Evolutionary conservation across 2,329 filamentous ascomycete genomes (phyloP).

Genomic region (Microdochium bolleyi): DNA sequence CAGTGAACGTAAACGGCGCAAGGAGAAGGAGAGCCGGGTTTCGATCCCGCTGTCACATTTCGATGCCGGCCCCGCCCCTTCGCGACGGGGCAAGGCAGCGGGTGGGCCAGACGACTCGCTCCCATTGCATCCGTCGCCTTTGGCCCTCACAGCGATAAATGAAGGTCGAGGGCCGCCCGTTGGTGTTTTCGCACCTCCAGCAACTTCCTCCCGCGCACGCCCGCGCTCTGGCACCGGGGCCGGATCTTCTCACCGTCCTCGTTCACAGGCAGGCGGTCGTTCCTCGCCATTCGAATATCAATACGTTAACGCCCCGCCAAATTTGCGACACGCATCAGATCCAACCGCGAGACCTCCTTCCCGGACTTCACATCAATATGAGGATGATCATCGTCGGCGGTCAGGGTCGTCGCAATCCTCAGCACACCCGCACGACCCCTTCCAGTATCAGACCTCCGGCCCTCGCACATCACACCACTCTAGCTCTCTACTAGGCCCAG

Average conservation of each 20-base stretch:
- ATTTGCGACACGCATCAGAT: conserved; percentile 37
- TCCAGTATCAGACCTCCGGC: conserved; percentile 42
- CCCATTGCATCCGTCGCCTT: conserved; percentile 28
- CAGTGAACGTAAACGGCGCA: conserved; percentile 28
- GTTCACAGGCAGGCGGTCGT: conserved; percentile 11
- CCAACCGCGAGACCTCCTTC: conserved; percentile 24
- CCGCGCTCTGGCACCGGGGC: conserved; percentile 33
- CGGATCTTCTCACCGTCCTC: conserved; percentile 28
- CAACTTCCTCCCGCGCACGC: conserved; percentile 25
- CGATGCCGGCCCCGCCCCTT: conserved; percentile 30
- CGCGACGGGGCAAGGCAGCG: conserved; percentile 16
- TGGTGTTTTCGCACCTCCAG: conserved; percentile 43
- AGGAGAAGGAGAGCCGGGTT: conserved; percentile 36
- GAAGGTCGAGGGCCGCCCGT: conserved; percentile 31
- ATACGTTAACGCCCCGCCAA: conserved; percentile 27
- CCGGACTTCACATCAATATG: conserved; percentile 17
- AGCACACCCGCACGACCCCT: conserved; percentile 32
- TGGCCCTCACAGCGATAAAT: conserved; percentile 16
- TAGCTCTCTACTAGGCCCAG: conserved; percentile 23
- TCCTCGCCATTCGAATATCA: conserved; percentile 37
- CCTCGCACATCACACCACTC: conserved; percentile 26
- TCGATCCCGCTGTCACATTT: conserved; percentile 46
- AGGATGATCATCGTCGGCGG: conserved; percentile 23
- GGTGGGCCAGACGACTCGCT: conserved; percentile 23
- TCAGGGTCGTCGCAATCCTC: conserved; percentile 17